Percentiles rank a stretch among this genome's conserved stretches.
Evolutionary conservation across 1,139 yeast species (phyloP).

Genomic region (Diutina mesorugosa): DNA sequence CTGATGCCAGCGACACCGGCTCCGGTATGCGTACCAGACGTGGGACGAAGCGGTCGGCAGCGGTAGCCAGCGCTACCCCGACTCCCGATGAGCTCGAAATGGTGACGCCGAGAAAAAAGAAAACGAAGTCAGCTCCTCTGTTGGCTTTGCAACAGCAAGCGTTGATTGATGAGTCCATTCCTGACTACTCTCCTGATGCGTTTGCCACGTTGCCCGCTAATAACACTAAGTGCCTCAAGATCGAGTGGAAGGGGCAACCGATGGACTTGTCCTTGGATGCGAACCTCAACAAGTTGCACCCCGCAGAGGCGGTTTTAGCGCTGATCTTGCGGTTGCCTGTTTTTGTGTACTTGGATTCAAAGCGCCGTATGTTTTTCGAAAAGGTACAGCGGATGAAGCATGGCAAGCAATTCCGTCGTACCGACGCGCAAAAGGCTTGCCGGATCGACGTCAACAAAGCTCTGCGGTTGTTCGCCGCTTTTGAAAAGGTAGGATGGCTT

Average conservation of each 20-base stretch:
- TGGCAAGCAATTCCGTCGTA: conserved; percentile 83
- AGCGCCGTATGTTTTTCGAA: conserved; percentile 79
- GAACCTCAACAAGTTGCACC: conserved; percentile 58
- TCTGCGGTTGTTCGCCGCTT: conserved; percentile 81
- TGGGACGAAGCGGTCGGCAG: conserved; percentile 20
- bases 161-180: conserved; percentile 42
- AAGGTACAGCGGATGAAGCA: conserved; percentile 66
- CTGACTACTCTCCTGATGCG: conserved; percentile 70
- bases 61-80: conserved; percentile 9
- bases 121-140: conserved; percentile 17
- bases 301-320: conserved; percentile 84
- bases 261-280: conserved; percentile 83
- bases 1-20: conserved; percentile 18
- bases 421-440: conserved; percentile 96
- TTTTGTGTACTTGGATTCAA: conserved; percentile 80
- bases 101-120: conserved; percentile 14
- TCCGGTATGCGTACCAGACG: conserved; percentile 47
- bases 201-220: conserved; percentile 49
- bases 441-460: conserved; percentile 96
- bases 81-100: conserved; percentile 9
- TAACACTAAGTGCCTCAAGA: conserved; percentile 57
- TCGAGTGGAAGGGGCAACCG: conserved; percentile 98
- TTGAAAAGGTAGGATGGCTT: conserved; percentile 93
- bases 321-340: conserved; percentile 82
- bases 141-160: conserved; percentile 30